A percentile compares a stretch with the other conserved stretches of the same genome.
Conservation (phyloP, 2,329 filamentous ascomycete species). For the Trichophyton schoenleinii region DNA sequence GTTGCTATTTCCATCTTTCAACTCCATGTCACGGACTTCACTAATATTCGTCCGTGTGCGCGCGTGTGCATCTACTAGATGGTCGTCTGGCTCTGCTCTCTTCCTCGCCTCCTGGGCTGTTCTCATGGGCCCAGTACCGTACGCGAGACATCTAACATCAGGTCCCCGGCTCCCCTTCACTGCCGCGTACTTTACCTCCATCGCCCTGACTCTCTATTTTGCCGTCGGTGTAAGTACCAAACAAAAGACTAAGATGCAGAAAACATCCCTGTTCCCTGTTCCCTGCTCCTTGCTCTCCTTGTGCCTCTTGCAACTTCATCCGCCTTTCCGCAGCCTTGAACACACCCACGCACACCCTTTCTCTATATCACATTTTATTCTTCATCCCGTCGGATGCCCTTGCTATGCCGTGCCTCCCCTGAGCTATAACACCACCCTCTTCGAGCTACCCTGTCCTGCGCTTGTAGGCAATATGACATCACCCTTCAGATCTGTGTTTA, state of each 20-base stretch:
- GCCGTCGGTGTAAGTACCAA: constrained; percentile 66
- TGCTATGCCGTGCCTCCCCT: neutral
- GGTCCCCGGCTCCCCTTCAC: constrained; percentile 81
- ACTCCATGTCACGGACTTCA: constrained; percentile 1
- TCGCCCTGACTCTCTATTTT: constrained; percentile 80
- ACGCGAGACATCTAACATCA: constrained; percentile 73
- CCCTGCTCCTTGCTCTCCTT: neutral
- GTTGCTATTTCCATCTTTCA: neutral
- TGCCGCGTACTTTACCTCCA: constrained; percentile 86
- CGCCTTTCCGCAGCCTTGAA: neutral
- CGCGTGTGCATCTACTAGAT: constrained; percentile 46
- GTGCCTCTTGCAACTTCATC: neutral
- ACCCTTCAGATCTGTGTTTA: neutral
- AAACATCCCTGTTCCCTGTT: constrained; percentile 2
- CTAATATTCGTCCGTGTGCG: constrained; percentile 13
- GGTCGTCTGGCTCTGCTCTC: constrained; percentile 81
- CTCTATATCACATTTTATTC: neutral
- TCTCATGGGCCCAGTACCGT: constrained; percentile 80
- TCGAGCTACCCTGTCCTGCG: neutral
- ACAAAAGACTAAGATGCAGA: neutral
- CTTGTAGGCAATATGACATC: constrained; percentile 22
- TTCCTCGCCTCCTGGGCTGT: constrained; percentile 89
- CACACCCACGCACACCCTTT: neutral
- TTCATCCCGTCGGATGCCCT: neutral
- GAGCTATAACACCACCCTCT: constrained; percentile 1